These are phyloP conservation scores for Bocquillonia castaneifolia DNA, from an alignment of 441 rosid species.

Conservation along the genomic window DNA sequence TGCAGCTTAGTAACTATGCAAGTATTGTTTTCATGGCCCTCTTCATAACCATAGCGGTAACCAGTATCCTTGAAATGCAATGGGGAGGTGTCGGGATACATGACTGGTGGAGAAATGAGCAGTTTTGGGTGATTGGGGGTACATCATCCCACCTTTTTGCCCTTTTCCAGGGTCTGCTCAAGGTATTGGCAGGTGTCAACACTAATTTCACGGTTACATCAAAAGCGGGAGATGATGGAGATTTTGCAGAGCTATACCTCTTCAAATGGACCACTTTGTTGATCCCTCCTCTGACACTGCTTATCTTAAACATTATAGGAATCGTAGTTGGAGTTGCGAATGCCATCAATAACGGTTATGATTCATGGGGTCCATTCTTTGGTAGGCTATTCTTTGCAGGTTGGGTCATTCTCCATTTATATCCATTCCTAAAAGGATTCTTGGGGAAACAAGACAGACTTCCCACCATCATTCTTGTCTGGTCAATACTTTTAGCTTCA, in stretches of 20 bases:
- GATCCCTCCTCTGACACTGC: conserved; percentile 74
- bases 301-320: conserved; percentile 71
- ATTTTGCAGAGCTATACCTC: conserved; percentile 78
- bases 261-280: conserved; percentile 91
- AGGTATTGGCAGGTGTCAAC: conserved; percentile 87
- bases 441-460: conserved; percentile 75
- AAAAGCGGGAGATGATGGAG: conserved; percentile 88
- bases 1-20: conserved; percentile 91
- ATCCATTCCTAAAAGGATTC: conserved; percentile 92
- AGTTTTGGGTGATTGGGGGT: conserved; percentile 99
- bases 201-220: conserved; percentile 98
- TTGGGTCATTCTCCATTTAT: conserved; percentile 92
- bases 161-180: conserved; percentile 88
- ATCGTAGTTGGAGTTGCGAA: conserved; percentile 74
- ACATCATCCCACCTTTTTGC: conserved; percentile 94
- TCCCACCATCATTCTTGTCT: conserved; percentile 84
- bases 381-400: conserved; percentile 81
- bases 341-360: conserved; percentile 89
- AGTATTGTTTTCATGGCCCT: conserved; percentile 79
- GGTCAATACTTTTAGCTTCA: conserved; percentile 87
- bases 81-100: conserved; percentile 96
- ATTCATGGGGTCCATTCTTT: conserved; percentile 92
- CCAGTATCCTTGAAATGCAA: conserved; percentile 85
- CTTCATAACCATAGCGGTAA: conserved; percentile 74
- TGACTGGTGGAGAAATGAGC: conserved; percentile 99